Evolutionary conservation across 352 stramenopile genomes (phyloP).

Genomic region (Pythium dissotocum): DNA sequence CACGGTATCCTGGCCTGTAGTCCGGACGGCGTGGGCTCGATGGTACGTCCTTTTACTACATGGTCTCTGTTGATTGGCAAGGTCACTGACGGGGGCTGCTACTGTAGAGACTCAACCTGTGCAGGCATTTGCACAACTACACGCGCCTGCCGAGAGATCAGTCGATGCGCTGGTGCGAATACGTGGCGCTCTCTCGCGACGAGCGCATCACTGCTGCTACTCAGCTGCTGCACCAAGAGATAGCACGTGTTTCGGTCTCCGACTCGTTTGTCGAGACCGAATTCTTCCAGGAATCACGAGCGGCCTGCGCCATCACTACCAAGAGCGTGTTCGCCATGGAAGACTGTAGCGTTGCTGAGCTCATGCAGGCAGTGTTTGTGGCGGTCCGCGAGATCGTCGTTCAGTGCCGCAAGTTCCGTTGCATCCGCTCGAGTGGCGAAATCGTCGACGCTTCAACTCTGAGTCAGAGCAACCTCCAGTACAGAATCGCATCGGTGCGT

Average conservation of each 20-base stretch:
- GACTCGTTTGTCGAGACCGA: slow-evolving; percentile 8
- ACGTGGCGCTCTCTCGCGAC: slow-evolving; percentile 7
- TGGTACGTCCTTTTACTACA: not conserved
- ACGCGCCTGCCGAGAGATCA: slow-evolving; percentile 19
- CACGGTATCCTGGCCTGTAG: not conserved
- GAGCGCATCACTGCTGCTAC: slow-evolving; percentile 8
- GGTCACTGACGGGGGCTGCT: not conserved
- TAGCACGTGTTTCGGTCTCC: not conserved
- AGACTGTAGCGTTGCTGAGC: slow-evolving; percentile 25
- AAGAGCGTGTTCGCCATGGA: slow-evolving; percentile 41
- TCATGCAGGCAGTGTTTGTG: slow-evolving; percentile 30
- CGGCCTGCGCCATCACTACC: slow-evolving; percentile 31
- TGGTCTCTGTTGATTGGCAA: not conserved
- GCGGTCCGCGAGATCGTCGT: slow-evolving; percentile 30
- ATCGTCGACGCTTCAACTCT: slow-evolving; percentile 15
- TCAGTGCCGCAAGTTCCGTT: slow-evolving; percentile 35
- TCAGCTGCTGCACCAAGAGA: slow-evolving; percentile 21
- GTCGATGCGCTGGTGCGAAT: slow-evolving; percentile 11
- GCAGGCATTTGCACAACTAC: slow-evolving; percentile 26
- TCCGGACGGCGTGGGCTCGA: not conserved
- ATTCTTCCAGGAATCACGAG: slow-evolving; percentile 4
- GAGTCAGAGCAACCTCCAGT: slow-evolving; percentile 10
- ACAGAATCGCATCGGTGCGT: slow-evolving; percentile 9
- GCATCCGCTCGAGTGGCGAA: slow-evolving; percentile 21
- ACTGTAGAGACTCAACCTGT: slow-evolving; percentile 17